Base-by-base conservation (phyloP, 208 protist species). In the Trypanosomatidae sp. region DNA sequence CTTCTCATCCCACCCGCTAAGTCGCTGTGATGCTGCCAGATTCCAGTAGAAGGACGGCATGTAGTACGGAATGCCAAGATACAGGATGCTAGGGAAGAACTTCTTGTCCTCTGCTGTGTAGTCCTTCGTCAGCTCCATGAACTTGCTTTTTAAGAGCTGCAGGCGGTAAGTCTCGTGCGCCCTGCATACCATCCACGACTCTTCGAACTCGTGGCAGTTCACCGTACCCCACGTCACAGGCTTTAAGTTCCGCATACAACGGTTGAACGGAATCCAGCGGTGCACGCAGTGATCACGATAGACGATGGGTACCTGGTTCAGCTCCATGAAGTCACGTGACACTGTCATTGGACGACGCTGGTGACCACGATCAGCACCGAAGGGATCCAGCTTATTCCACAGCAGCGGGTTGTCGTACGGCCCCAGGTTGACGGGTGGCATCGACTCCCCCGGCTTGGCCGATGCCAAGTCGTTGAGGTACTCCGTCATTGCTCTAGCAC, bases 351-450 rank as follows among this genome's bases (percentile, higher is more conserved):
- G 92, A 15, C 92, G 88, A 58, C 92, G 92, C 76, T 97, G 92
- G 71, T 97, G 92, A 12, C 89, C 86, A 79, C 92, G 90, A 76
- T 97, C 92, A n/a, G 92, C 92, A 58, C 92, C 92, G 67, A 85
- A 97, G n/a, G 92, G 92, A 58, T 97, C 92, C 33, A 97, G 85
- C 79, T 92, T 89, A 80, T 97, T 97, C 91, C 92, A 97, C 55
- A 97, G 80, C 25, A 97, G 82, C 22, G 92, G 92, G 73, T 97
- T 97, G 81, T 97, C 92, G 77, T 95, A 97, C 3, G 92, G 92
- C 15, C 92, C 92, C 17, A 97, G 80, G 74, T 97, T 97, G 71
- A 95, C 88, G 56, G 92, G 92, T 28, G 92, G 90, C 69, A 81
- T 77, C 46, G 76, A 62, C 62, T 93, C 90, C 43, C 87, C 92